Conservation (phyloP, 495 filamentous ascomycete species). For the Amphirosellinia nigrospora region DNA sequence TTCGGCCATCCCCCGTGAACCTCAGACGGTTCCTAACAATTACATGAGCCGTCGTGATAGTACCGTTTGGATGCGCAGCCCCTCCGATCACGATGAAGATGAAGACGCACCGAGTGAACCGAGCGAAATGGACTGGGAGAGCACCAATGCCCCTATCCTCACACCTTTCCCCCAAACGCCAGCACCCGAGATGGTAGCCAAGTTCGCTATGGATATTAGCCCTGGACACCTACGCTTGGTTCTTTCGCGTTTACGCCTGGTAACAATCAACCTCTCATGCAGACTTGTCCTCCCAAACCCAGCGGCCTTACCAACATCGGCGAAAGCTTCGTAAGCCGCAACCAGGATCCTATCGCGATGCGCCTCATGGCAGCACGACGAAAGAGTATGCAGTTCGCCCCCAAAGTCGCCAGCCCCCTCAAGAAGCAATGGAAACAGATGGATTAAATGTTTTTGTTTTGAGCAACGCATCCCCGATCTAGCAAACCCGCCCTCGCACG, state of each 20-base stretch:
- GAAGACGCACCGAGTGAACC: conserved; percentile 44
- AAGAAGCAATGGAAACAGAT: conserved; percentile 54
- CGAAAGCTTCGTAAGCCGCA: conserved; percentile 40
- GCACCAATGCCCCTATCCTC: conserved; percentile 39
- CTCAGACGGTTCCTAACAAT: conserved; percentile 51
- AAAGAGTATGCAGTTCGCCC: conserved; percentile 84
- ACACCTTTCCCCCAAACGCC: conserved; percentile 61
- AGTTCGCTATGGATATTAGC: conserved; percentile 48
- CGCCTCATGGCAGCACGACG: conserved; percentile 75
- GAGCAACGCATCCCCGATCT: conserved; percentile 2
- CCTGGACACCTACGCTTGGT: conserved; percentile 40
- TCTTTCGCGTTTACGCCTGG: conserved; percentile 29
- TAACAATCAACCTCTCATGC: conserved; percentile 64
- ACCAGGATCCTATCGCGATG: conserved; percentile 62
- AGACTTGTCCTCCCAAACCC: conserved; percentile 77
- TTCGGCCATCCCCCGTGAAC: conserved; percentile 42
- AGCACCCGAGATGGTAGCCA: conserved; percentile 54
- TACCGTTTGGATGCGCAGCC: conserved; percentile 56
- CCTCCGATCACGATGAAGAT: conserved; percentile 49
- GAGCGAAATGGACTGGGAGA: conserved; percentile 36
- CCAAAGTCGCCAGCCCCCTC: conserved; percentile 78
- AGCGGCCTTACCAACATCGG: conserved; percentile 50
- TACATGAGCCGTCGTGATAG: conserved; percentile 55
- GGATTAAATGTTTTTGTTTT: conserved; percentile 1
- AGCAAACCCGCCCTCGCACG: conserved; percentile 11